Evolutionary conservation across 495 filamentous ascomycete genomes (phyloP).

Genomic region (Copromyces sp.): DNA sequence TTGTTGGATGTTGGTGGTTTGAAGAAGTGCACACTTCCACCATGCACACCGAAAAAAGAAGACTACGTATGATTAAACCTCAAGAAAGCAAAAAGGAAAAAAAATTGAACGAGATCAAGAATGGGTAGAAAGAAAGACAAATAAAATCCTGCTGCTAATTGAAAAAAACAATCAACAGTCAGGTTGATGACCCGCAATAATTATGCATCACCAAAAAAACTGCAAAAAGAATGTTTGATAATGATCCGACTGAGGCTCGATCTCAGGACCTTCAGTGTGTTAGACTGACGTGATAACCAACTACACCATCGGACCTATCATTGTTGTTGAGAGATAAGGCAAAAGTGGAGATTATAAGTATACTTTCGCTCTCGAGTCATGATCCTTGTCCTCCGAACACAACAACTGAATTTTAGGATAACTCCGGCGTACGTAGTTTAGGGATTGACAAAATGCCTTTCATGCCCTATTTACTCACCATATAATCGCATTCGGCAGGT

Average conservation of each 20-base stretch:
- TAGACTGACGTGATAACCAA: background rate
- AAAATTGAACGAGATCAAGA: background rate
- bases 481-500: too few relatives aligned
- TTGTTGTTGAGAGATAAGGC: background rate
- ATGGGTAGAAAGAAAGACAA: background rate
- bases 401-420: background rate
- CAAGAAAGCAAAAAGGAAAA: background rate
- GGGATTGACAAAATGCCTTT: too few relatives aligned
- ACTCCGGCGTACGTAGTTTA: too few relatives aligned
- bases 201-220: background rate
- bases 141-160: background rate
- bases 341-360: background rate
- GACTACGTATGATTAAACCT: too few relatives aligned
- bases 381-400: background rate
- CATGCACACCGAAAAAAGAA: background rate
- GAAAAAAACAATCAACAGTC: background rate
- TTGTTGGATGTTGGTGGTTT: background rate
- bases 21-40: background rate
- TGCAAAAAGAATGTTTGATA: background rate
- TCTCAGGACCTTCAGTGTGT: background rate
- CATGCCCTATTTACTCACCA: too few relatives aligned
- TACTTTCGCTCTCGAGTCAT: background rate
- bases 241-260: background rate
- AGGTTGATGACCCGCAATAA: background rate
- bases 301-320: background rate